Evolutionary conservation across 2,329 filamentous ascomycete species (phyloP), one percentile per base, ranked within the genome.

Genomic region (Cryphonectria carpinicola): DNA sequence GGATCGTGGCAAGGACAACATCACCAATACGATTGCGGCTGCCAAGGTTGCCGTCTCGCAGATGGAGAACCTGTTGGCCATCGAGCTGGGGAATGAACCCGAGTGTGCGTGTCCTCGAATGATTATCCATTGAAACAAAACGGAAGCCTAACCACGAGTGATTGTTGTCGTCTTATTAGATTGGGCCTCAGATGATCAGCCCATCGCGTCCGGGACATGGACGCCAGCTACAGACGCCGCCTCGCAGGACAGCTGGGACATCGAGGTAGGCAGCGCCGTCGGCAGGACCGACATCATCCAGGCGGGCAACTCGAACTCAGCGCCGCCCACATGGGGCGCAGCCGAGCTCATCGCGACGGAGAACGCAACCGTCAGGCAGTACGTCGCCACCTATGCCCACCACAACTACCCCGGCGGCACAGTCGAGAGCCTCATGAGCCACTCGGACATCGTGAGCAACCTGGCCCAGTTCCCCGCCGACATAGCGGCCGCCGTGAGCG

Each of bases 71-170:
- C 75, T 89, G 14, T 78, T 84, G 25, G 84, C 86, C 3, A 85
- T 89, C 46, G 86, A 89, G 74, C 79, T 89, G 1, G 86, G 87
- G 1, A 89, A 89, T 73, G 86, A 89, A 69, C 87, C 87, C 4
- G 84, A 88, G 72, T 87, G 85, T 87, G 74, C 73, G 82, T 71
- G 37, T 39, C 10, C 1, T 13, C 10, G 2, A 39, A 7, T 2
- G 10, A 11, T 39, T 39, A 11, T 39, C 3, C 1, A 3, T 11
- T 3, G 0, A 10, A 4, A 68, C 3, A n/a, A 37, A 37, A 37
- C 28, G 25, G n/a, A 14, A 54, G 17, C 17, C 68, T 70, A n/a
- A 70, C 65, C 22, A 14, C 13, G 28, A 4, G 25, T 11, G n/a
- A 17, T 56, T 8, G 1, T 11, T 5, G 32, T 32, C n/a, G 32